Evolutionary conservation across 805 yeast species (phyloP).

Genomic region (Candida suzukii): DNA sequence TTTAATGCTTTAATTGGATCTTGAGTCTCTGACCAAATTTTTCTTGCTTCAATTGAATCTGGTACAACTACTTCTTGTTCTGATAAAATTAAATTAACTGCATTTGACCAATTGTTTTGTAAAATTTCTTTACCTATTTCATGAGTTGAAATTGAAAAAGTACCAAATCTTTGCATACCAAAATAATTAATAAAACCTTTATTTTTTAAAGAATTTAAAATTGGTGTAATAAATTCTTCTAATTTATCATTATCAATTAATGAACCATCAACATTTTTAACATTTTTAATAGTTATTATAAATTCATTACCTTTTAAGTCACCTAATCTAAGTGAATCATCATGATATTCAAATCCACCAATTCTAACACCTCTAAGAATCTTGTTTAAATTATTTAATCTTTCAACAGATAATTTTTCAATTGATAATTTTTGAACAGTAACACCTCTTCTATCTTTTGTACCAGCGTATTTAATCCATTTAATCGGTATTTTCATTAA

Average conservation of each 20-base stretch:
- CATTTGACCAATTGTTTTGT: slow-evolving; percentile 69
- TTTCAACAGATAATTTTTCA: slow-evolving; percentile 59
- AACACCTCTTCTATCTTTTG: slow-evolving; percentile 93
- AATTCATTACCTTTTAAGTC: slow-evolving; percentile 88
- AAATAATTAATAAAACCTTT: slow-evolving; percentile 88
- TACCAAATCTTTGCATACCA: slow-evolving; percentile 99
- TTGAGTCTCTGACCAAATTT: slow-evolving; percentile 67
- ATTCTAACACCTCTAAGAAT: slow-evolving; percentile 70
- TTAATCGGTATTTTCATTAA: slow-evolving; percentile 70
- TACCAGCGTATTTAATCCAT: slow-evolving; percentile 78
- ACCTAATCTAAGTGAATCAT: slow-evolving; percentile 62
- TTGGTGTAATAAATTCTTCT: slow-evolving; percentile 39
- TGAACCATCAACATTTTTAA: slow-evolving; percentile 25
- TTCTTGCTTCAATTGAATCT: slow-evolving; percentile 76
- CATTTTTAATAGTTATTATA: slow-evolving; percentile 75
- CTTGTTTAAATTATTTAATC: slow-evolving; percentile 71
- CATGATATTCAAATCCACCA: slow-evolving; percentile 71
- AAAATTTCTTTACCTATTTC: slow-evolving; percentile 69
- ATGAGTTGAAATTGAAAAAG: slow-evolving; percentile 90
- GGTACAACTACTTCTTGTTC: slow-evolving; percentile 84
- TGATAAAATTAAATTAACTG: slow-evolving; percentile 69
- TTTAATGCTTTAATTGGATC: slow-evolving; percentile 61
- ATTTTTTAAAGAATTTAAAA: slow-evolving; percentile 50
- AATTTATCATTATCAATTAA: slow-evolving; percentile 17
- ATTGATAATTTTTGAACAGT: slow-evolving; percentile 81